Evolutionary conservation across 441 rosid genomes (phyloP).

Genomic region (Dalechampia spathulata): DNA sequence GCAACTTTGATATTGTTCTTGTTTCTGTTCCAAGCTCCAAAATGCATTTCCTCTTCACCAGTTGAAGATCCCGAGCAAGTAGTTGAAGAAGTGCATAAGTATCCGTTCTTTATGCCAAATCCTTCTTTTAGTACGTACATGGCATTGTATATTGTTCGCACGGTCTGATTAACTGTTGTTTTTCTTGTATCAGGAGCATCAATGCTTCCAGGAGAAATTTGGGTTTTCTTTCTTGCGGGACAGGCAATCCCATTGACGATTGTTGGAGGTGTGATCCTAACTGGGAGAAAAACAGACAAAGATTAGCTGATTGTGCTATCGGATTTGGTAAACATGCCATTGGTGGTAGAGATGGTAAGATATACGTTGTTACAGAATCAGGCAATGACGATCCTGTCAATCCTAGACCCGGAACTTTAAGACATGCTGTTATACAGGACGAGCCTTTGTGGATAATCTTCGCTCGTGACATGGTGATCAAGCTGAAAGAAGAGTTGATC

Average conservation of each 20-base stretch:
- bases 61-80: conserved; percentile 58
- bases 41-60: conserved; percentile 30
- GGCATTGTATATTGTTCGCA: no score
- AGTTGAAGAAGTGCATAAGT: conserved; percentile 63
- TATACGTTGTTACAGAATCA: conserved; percentile 64
- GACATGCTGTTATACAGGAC: conserved; percentile 73
- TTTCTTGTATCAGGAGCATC: conserved; percentile 47
- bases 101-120: no score
- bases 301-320: conserved; percentile 74
- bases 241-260: conserved; percentile 84
- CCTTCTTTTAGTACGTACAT: no score
- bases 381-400: conserved; percentile 56
- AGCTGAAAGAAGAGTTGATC: conserved; percentile 67
- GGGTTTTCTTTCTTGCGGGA: conserved; percentile 65
- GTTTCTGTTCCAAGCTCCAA: conserved; percentile 25
- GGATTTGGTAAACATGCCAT: conserved; percentile 86
- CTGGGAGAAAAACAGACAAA: conserved; percentile 71
- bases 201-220: conserved; percentile 59
- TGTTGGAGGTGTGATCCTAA: conserved; percentile 86
- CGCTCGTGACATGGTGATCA: conserved; percentile 69
- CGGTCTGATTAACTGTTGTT: no score
- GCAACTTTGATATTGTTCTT: conserved; percentile 20
- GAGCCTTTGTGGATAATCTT: conserved; percentile 84
- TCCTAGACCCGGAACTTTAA: conserved; percentile 72
- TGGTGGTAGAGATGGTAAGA: conserved; percentile 76